Percentiles rank a stretch among this genome's conserved stretches.
These are phyloP conservation scores for Leccinum variicolor DNA, from an alignment of 768 basidiomycete genomes.

Conservation along the genomic window DNA sequence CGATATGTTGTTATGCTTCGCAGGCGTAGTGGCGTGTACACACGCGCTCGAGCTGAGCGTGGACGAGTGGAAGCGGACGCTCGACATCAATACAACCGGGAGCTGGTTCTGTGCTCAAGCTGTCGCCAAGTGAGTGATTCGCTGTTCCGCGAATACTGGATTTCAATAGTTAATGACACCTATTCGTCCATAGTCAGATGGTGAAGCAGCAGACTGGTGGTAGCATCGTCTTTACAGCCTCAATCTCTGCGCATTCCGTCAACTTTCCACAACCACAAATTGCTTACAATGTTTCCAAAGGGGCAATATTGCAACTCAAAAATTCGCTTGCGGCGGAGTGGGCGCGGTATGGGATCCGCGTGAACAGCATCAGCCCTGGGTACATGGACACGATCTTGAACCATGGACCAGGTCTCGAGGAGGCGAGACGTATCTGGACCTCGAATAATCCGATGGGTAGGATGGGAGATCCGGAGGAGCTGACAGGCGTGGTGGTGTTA, in stretches of 20 bases:
- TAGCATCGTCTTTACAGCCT: conserved; percentile 41
- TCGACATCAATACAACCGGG: conserved; percentile 44
- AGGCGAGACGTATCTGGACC: conserved; percentile 35
- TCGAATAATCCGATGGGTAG: conserved; percentile 41
- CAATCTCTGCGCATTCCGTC: conserved; percentile 40
- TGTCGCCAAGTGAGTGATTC: conserved; percentile 30
- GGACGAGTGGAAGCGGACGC: conserved; percentile 35
- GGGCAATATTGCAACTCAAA: conserved; percentile 37
- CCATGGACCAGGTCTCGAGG: conserved; percentile 30
- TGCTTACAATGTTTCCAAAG: conserved; percentile 43
- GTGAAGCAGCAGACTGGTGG: conserved; percentile 39
- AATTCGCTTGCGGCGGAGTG: conserved; percentile 42
- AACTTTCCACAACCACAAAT: conserved; percentile 42
- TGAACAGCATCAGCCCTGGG: conserved; percentile 43
- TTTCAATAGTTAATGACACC: background rate
- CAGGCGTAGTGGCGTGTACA: conserved; percentile 36
- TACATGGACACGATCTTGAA: conserved; percentile 45
- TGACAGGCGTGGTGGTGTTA: conserved; percentile 38
- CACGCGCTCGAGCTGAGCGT: conserved; percentile 32
- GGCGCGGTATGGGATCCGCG: conserved; percentile 39
- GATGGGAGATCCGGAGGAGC: conserved; percentile 40
- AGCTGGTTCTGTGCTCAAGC: conserved; percentile 45
- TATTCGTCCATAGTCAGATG: conserved; percentile 34
- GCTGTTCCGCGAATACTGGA: background rate
- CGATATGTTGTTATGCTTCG: conserved; percentile 41